Conservation (phyloP, 805 yeast genomes). For the Sungouiozyma ichnusensis region DNA sequence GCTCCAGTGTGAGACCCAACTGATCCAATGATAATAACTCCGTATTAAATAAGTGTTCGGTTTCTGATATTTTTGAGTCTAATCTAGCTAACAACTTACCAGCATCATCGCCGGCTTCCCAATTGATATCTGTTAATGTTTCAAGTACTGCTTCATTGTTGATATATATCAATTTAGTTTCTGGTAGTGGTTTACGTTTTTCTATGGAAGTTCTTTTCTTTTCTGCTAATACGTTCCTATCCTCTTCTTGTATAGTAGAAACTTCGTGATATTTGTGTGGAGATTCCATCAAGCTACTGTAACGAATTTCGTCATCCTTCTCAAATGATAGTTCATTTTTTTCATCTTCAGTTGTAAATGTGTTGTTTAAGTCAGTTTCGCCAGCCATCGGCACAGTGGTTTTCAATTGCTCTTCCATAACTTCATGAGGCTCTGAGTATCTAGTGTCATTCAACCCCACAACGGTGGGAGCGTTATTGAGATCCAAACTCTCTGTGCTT, state of each 20-base stretch:
- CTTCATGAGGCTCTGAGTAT: background rate
- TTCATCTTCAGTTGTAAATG: conserved; percentile 10
- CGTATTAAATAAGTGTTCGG: conserved; percentile 54
- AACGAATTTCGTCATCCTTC: conserved; percentile 24
- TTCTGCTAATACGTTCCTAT: conserved; percentile 1
- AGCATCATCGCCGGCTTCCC: conserved; percentile 62
- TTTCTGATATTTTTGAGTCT: conserved; percentile 44
- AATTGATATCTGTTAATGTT: conserved; percentile 64
- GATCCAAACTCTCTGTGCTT: conserved; percentile 11
- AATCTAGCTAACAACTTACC: conserved; percentile 47
- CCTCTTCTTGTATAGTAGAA: conserved; percentile 26
- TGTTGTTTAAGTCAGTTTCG: conserved; percentile 5
- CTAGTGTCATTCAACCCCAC: background rate
- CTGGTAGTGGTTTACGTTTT: background rate
- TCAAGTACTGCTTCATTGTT: conserved; percentile 33
- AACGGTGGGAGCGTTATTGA: conserved; percentile 5
- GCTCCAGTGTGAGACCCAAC: conserved; percentile 34
- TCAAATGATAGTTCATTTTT: conserved; percentile 28
- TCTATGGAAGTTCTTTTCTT: conserved; percentile 1
- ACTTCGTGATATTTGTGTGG: conserved; percentile 23
- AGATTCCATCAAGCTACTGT: conserved; percentile 13
- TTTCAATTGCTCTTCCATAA: background rate
- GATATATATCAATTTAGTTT: conserved; percentile 28
- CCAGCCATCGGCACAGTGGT: conserved; percentile 1
- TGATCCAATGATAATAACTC: conserved; percentile 42